Conservation (phyloP, 805 yeast species). For the Candida ortonii region DNA sequence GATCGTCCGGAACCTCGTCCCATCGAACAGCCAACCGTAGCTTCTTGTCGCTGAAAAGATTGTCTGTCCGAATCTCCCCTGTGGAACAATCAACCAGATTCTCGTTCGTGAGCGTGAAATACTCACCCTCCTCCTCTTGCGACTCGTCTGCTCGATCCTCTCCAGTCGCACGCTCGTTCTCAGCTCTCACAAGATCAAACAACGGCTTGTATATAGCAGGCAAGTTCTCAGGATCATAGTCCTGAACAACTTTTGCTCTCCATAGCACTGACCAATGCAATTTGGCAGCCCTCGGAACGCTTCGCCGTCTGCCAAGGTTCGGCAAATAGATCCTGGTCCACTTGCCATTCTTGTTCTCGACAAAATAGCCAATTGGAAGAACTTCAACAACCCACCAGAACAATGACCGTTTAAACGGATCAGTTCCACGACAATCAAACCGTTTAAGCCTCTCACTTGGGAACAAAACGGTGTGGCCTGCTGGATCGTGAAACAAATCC, state of each 20-base stretch:
- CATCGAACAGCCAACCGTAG: constrained; percentile 27
- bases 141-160: constrained; percentile 1
- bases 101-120: constrained; percentile 14
- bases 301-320: constrained; percentile 52
- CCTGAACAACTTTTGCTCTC: constrained; percentile 45
- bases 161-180: constrained; percentile 1
- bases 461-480: constrained; percentile 13
- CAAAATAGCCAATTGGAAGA: constrained; percentile 54
- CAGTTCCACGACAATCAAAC: constrained; percentile 41
- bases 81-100: constrained; percentile 20
- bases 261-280: constrained; percentile 67
- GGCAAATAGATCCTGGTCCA: constrained; percentile 54
- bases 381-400: constrained; percentile 65
- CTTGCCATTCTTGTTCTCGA: constrained; percentile 44
- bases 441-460: constrained; percentile 24
- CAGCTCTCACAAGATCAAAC: constrained; percentile 11
- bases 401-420: constrained; percentile 26
- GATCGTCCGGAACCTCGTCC: constrained; percentile 36
- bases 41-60: constrained; percentile 4
- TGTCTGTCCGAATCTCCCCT: constrained; percentile 18
- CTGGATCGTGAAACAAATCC: constrained; percentile 16
- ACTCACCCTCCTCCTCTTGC: constrained; percentile 7
- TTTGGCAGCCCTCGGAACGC: constrained; percentile 41
- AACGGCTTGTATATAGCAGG: constrained; percentile 34
- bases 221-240: constrained; percentile 45